phyloP scores from a whole-genome alignment of 2,329 filamentous ascomycete genomes.

The Neonectria hederae region DNA sequence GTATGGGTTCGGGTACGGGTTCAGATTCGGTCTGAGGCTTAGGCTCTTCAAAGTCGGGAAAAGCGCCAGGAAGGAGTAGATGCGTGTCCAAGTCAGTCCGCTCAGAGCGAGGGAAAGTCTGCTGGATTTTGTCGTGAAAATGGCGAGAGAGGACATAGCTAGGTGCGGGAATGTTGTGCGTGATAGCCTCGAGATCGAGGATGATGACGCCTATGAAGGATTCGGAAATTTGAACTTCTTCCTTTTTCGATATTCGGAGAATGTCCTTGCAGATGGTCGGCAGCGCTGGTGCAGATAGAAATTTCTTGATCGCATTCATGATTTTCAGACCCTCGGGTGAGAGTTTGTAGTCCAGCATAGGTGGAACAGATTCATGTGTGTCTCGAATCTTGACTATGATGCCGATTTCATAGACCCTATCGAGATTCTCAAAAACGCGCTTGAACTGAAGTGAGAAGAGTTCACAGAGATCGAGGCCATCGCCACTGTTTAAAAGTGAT shows the following conservation, averaged over 20 bases:
- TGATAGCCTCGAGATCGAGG: slow-evolving; percentile 45
- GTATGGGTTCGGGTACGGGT: neutral
- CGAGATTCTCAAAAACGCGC: slow-evolving; percentile 33
- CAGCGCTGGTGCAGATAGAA: slow-evolving; percentile 42
- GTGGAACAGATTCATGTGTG: slow-evolving; percentile 36
- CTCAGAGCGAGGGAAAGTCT: slow-evolving; percentile 32
- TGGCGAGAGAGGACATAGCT: slow-evolving; percentile 42
- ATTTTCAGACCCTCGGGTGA: slow-evolving; percentile 21
- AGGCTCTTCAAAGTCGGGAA: slow-evolving; percentile 36
- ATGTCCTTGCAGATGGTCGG: slow-evolving; percentile 39
- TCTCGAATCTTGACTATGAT: slow-evolving; percentile 42
- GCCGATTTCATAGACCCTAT: slow-evolving; percentile 42
- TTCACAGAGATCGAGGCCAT: slow-evolving; percentile 33
- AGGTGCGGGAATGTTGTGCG: slow-evolving; percentile 40
- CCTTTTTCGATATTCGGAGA: slow-evolving; percentile 22
- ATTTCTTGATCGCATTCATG: slow-evolving; percentile 36
- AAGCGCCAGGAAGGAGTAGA: slow-evolving; percentile 40
- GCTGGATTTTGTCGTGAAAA: slow-evolving; percentile 37
- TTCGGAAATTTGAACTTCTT: slow-evolving; percentile 30
- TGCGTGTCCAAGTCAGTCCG: slow-evolving; percentile 31
- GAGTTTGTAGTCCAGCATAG: slow-evolving; percentile 37
- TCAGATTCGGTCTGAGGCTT: neutral
- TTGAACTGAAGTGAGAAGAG: slow-evolving; percentile 35
- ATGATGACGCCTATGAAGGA: slow-evolving; percentile 41
- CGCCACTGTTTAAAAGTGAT: slow-evolving; percentile 20